Evolutionary conservation across 148 eudicot genomes (phyloP).

Genomic region (Hydrangea macrophylla): DNA sequence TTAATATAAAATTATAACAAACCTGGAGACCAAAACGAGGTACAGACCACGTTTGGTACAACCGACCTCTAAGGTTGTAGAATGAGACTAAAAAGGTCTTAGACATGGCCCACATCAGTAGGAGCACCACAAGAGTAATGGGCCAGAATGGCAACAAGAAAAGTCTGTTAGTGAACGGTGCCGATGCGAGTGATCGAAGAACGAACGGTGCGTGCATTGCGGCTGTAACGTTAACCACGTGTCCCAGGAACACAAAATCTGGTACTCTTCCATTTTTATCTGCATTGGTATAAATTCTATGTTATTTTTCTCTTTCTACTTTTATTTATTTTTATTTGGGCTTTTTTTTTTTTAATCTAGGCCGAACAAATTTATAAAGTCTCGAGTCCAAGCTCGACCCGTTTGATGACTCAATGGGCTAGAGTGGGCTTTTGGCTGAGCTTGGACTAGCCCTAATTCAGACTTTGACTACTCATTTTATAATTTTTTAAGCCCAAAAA

Average conservation of each 20-base stretch:
- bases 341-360: background rate
- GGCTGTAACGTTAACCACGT: conserved; percentile 53
- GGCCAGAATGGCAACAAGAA: conserved; percentile 48
- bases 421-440: no score
- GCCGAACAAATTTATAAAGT: no score
- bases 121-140: conserved; percentile 18
- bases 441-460: no score
- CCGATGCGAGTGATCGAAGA: conserved; percentile 41
- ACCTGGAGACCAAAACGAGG: conserved; percentile 76
- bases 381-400: no score
- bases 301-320: no score
- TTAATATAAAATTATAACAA: background rate
- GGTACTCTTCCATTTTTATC: conserved; percentile 54
- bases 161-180: conserved; percentile 37
- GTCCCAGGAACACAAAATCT: conserved; percentile 78
- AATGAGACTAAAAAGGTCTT: conserved; percentile 42
- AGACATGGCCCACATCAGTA: conserved; percentile 62
- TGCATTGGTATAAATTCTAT: conserved; percentile 16
- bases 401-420: no score
- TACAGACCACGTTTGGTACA: conserved; percentile 68
- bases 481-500: no score
- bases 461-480: no score
- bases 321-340: no score
- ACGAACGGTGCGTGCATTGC: conserved; percentile 56
- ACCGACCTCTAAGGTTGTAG: conserved; percentile 41